Evolutionary conservation across 345 rosid species (phyloP).

Genomic region (Raphanus raphanistrum): DNA sequence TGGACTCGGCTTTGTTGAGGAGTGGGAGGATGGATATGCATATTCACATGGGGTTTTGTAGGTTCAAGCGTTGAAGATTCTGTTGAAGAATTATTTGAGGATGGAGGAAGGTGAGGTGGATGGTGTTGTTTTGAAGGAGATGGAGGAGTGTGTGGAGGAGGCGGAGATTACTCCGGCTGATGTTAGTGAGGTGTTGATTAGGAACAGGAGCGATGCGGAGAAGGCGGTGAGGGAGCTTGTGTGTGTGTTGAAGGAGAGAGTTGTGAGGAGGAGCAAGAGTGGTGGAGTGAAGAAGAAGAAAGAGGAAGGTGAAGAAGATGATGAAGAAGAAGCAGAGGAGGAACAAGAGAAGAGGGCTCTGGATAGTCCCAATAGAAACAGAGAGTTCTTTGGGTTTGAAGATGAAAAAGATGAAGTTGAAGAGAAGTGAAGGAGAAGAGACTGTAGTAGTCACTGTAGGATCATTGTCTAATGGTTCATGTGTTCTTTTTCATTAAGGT

Average conservation of each 20-base stretch:
- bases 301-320: slow-evolving; percentile 20
- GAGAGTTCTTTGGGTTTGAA: slow-evolving; percentile 17
- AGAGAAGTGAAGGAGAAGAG: slow-evolving; percentile 17
- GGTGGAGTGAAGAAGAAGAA: slow-evolving; percentile 29
- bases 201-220: slow-evolving; percentile 53
- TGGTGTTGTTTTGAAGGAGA: slow-evolving; percentile 37
- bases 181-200: slow-evolving; percentile 77
- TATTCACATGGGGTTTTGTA: slow-evolving; percentile 78
- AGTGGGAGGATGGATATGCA: slow-evolving; percentile 99
- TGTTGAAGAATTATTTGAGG: slow-evolving; percentile 67
- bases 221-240: slow-evolving; percentile 63
- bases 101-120: slow-evolving; percentile 43
- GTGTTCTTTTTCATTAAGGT: slow-evolving; percentile 1
- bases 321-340: slow-evolving; percentile 42
- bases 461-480: slow-evolving; percentile 21
- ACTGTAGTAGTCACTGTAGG: background rate
- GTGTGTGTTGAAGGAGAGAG: slow-evolving; percentile 51
- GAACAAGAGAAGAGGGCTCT: slow-evolving; percentile 87
- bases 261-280: slow-evolving; percentile 42
- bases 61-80: slow-evolving; percentile 60
- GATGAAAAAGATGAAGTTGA: slow-evolving; percentile 38
- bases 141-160: slow-evolving; percentile 48
- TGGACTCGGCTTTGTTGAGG: slow-evolving; percentile 79
- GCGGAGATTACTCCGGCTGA: slow-evolving; percentile 96
- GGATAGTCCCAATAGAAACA: slow-evolving; percentile 53